Evolutionary conservation across 2,329 filamentous ascomycete species (phyloP).

Genomic region (Paecilomyces niveus): DNA sequence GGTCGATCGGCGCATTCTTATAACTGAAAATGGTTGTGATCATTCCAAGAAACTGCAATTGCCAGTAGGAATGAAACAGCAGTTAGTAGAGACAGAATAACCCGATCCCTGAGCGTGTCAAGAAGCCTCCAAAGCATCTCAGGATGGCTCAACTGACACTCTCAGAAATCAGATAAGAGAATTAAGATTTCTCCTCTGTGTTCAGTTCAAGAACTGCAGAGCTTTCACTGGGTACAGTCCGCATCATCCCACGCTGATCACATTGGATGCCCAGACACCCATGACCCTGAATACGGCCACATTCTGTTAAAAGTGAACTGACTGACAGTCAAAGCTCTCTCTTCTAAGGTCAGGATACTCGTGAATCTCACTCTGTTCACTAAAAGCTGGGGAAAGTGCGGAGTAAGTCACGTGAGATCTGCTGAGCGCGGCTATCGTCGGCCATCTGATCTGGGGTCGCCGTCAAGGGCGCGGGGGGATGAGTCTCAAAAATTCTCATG

Average conservation of each 20-base stretch:
- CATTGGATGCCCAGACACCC: background rate
- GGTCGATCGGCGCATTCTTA: background rate
- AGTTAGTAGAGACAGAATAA: background rate
- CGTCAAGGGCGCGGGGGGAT: background rate
- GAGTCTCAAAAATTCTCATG: background rate
- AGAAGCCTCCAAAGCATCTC: background rate
- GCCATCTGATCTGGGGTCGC: background rate
- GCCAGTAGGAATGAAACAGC: background rate
- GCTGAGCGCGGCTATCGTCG: constrained; percentile 7
- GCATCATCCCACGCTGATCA: background rate
- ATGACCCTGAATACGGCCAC: background rate
- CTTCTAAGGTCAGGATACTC: too few relatives aligned
- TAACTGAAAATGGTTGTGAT: background rate
- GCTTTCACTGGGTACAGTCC: background rate
- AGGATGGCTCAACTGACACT: background rate
- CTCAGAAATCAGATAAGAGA: background rate
- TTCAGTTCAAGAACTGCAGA: background rate
- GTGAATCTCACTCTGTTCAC: constrained; percentile 6
- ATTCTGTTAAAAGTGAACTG: background rate
- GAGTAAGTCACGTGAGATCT: constrained; percentile 17
- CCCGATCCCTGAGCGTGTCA: background rate
- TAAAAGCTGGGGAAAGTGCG: constrained; percentile 12
- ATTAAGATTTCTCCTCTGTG: background rate
- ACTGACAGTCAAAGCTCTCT: background rate
- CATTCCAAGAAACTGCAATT: background rate